phyloP scores from a whole-genome alignment of 1,284 basidiomycete species.

The Ceratobasidium sp. region DNA sequence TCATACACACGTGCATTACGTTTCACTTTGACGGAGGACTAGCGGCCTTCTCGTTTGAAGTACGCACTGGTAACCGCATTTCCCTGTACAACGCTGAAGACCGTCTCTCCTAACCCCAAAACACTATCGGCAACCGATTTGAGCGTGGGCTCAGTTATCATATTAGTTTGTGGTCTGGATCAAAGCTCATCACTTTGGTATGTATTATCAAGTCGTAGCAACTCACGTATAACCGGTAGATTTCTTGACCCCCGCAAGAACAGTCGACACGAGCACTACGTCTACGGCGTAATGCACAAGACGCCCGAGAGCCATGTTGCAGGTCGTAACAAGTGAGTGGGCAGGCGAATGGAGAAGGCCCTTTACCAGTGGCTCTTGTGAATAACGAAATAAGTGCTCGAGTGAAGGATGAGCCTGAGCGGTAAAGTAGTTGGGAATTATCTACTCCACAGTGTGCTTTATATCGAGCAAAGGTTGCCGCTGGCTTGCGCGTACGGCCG shows the following conservation, averaged over 20 bases:
- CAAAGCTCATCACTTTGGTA: slow-evolving; percentile 3
- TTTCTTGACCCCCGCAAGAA: slow-evolving; percentile 89
- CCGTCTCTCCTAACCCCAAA: slow-evolving; percentile 82
- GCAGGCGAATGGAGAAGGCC: not conserved
- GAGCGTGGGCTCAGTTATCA: slow-evolving; percentile 75
- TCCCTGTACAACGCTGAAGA: slow-evolving; percentile 82
- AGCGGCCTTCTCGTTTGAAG: slow-evolving; percentile 53
- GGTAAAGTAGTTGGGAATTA: not conserved
- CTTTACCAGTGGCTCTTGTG: too few relatives aligned
- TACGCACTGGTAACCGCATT: slow-evolving; percentile 81
- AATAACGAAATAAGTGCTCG: too few relatives aligned
- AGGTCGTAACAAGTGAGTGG: not conserved
- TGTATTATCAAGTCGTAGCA: not conserved
- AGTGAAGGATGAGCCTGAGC: not conserved
- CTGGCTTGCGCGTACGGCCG: slow-evolving; percentile 5
- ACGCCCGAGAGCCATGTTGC: slow-evolving; percentile 76
- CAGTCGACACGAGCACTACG: slow-evolving; percentile 82
- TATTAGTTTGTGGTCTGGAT: slow-evolving; percentile 67
- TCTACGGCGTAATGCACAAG: slow-evolving; percentile 85
- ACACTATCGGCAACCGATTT: slow-evolving; percentile 80
- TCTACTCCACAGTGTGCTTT: not conserved
- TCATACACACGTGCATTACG: not conserved
- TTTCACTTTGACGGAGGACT: not conserved
- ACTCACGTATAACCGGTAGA: slow-evolving; percentile 88
- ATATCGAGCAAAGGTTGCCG: slow-evolving; percentile 3